phyloP scores from a whole-genome alignment of 139 green algal species.

The Trebouxia sp. region DNA sequence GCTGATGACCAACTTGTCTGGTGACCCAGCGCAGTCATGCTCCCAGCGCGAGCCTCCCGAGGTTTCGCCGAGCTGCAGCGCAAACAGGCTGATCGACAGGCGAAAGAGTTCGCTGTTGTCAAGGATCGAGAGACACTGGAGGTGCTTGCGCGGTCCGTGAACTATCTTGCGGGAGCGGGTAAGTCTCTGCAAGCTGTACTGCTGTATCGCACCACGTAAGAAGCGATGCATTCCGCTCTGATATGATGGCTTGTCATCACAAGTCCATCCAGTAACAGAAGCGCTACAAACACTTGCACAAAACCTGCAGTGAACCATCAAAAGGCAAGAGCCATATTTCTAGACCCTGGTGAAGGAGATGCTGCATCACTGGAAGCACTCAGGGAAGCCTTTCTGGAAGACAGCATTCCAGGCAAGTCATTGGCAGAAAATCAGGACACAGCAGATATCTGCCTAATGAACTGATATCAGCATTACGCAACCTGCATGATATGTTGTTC shows the following conservation, averaged over 20 bases:
- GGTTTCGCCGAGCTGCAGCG: neutral
- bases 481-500: neutral
- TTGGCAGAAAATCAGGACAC: too few relatives aligned
- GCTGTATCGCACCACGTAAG: too few relatives aligned
- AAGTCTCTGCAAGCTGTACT: neutral
- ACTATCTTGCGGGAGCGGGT: slow-evolving; percentile 15
- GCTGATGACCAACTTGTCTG: too few relatives aligned
- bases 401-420: neutral
- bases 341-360: slow-evolving; percentile 6
- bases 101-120: neutral
- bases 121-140: slow-evolving; percentile 9
- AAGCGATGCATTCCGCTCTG: too few relatives aligned
- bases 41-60: too few relatives aligned
- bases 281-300: too few relatives aligned
- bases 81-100: slow-evolving; percentile 3
- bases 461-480: too few relatives aligned
- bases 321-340: neutral
- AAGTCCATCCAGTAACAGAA: too few relatives aligned
- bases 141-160: neutral
- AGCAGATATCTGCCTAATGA: too few relatives aligned
- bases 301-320: slow-evolving; percentile 3
- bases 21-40: too few relatives aligned
- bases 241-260: too few relatives aligned
- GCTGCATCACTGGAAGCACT: neutral
- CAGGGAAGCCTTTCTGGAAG: neutral